Conservation (phyloP, 306 rosid species). For the Cicer arietinum region DNA sequence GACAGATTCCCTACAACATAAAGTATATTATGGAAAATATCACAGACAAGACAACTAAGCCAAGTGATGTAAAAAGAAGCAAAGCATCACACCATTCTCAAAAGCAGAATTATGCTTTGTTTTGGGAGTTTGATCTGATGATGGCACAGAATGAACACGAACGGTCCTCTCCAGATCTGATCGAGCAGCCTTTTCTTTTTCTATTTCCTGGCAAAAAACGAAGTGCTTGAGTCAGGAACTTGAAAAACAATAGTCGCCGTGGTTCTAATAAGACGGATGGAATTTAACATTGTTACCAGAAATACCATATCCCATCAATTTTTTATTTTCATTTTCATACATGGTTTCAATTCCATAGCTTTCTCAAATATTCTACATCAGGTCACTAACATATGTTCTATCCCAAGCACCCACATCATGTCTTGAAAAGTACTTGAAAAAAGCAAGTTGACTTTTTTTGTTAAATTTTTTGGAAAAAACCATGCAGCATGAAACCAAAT, state of each 20-base stretch:
- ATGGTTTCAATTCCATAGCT: slow-evolving; percentile 34
- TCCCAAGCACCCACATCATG: slow-evolving; percentile 26
- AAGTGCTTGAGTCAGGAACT: too few species aligned
- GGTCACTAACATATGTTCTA: slow-evolving; percentile 26
- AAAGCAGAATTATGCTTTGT: slow-evolving; percentile 63
- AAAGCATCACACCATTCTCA: slow-evolving; percentile 77
- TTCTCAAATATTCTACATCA: slow-evolving; percentile 34
- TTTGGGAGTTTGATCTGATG: slow-evolving; percentile 64
- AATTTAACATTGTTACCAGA: slow-evolving; percentile 27
- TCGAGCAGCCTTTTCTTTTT: slow-evolving; percentile 92
- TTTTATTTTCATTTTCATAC: slow-evolving; percentile 18
- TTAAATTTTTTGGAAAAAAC: slow-evolving; percentile 21
- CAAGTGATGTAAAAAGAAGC: slow-evolving; percentile 35
- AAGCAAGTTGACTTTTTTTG: slow-evolving; percentile 42
- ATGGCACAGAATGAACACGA: slow-evolving; percentile 55
- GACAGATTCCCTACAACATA: slow-evolving; percentile 73
- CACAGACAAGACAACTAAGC: slow-evolving; percentile 37
- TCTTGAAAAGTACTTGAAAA: slow-evolving; percentile 29
- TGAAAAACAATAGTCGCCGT: slow-evolving; percentile 25
- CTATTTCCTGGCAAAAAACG: slow-evolving; percentile 69
- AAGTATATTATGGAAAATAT: slow-evolving; percentile 41
- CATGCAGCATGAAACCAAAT: slow-evolving; percentile 23
- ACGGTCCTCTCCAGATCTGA: slow-evolving; percentile 81
- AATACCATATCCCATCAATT: slow-evolving; percentile 14
- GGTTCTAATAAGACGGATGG: slow-evolving; percentile 32